Percentiles rank a stretch among this genome's conserved stretches.
Conservation (phyloP, 2,329 filamentous ascomycete genomes). For the Cladobotryum protrusum region DNA sequence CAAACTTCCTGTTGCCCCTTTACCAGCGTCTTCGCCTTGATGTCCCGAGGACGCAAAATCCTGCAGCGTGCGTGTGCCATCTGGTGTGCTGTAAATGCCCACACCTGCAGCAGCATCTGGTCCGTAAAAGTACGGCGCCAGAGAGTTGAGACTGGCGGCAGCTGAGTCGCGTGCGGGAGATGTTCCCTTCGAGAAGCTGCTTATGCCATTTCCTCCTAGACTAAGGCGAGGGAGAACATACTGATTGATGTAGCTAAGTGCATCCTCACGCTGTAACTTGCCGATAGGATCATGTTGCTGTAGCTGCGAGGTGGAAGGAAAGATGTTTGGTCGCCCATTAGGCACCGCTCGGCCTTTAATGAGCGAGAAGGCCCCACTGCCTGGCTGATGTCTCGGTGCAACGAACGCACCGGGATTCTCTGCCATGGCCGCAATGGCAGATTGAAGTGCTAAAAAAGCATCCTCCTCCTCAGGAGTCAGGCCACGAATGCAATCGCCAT, state of each 20-base stretch:
- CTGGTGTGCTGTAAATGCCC: constrained; percentile 36
- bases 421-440: constrained; percentile 43
- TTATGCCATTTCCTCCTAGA: constrained; percentile 43
- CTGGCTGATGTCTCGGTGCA: constrained; percentile 48
- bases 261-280: constrained; percentile 61
- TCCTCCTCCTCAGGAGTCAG: constrained; percentile 63
- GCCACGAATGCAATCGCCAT: constrained; percentile 70
- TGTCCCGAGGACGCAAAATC: constrained; percentile 27
- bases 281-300: constrained; percentile 52
- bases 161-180: constrained; percentile 38
- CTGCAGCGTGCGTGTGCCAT: constrained; percentile 29
- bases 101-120: constrained; percentile 39
- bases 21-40: constrained; percentile 24
- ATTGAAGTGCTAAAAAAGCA: constrained; percentile 63
- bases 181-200: constrained; percentile 29
- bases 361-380: constrained; percentile 52
- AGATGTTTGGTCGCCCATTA: constrained; percentile 57
- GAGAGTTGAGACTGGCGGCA: constrained; percentile 46
- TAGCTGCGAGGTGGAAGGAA: constrained; percentile 43
- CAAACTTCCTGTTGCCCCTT: constrained; percentile 24
- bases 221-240: constrained; percentile 57
- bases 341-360: constrained; percentile 60
- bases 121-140: constrained; percentile 52
- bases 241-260: constrained; percentile 63
- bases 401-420: constrained; percentile 51